A percentile compares a stretch with the other conserved stretches of the same genome.
Conservation (phyloP, 306 rosid genomes). For the Acacia crassicarpa region DNA sequence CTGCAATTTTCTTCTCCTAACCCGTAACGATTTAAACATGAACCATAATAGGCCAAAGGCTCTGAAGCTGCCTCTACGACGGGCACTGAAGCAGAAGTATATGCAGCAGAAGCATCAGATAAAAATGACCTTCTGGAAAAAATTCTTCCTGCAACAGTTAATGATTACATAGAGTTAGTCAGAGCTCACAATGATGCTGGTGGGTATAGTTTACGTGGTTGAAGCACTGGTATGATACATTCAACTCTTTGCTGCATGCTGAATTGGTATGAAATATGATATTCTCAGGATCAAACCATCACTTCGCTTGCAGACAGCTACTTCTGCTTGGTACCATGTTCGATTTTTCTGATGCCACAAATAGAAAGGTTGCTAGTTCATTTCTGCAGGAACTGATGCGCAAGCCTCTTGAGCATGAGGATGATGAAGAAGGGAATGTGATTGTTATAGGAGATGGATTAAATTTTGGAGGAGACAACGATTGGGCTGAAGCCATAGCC, state of each 20-base stretch:
- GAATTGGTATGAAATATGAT: slow-evolving; percentile 7
- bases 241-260: slow-evolving; percentile 9
- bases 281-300: slow-evolving; percentile 67
- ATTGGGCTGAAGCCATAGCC: slow-evolving; percentile 86
- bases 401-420: slow-evolving; percentile 82
- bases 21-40: slow-evolving; percentile 20
- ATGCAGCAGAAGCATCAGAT: slow-evolving; percentile 94
- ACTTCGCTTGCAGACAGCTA: slow-evolving; percentile 83
- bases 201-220: slow-evolving; percentile 37
- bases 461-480: slow-evolving; percentile 91
- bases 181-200: slow-evolving; percentile 84
- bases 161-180: slow-evolving; percentile 76
- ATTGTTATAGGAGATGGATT: slow-evolving; percentile 91
- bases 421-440: slow-evolving; percentile 72
- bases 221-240: slow-evolving; percentile 4
- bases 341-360: slow-evolving; percentile 83
- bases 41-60: slow-evolving; percentile 70
- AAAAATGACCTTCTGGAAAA: slow-evolving; percentile 84
- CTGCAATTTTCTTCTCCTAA: not conserved
- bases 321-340: slow-evolving; percentile 87
- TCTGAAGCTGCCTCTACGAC: slow-evolving; percentile 91
- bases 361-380: slow-evolving; percentile 73
- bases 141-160: slow-evolving; percentile 76
- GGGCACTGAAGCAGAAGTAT: slow-evolving; percentile 94
- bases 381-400: slow-evolving; percentile 83